phyloP scores from a whole-genome alignment of 495 filamentous ascomycete genomes.

The Aspergillus funiculosus region DNA sequence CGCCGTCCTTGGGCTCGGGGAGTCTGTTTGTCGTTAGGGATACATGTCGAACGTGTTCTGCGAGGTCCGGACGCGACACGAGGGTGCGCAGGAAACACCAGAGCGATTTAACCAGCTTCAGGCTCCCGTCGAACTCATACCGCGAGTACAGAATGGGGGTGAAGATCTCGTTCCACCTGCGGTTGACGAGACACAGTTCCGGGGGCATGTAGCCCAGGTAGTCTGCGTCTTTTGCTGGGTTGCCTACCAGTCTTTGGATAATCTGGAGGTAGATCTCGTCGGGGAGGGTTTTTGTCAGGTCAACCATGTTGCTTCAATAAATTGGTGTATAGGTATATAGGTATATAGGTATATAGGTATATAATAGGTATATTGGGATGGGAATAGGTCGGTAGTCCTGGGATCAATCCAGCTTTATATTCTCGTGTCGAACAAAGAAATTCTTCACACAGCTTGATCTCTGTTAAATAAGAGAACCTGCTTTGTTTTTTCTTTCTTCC shows the following conservation, averaged over 20 bases:
- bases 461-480: too few species aligned
- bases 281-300: background rate
- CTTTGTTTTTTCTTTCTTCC: too few species aligned
- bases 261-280: background rate
- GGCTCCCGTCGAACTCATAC: background rate
- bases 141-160: background rate
- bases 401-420: too few species aligned
- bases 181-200: background rate
- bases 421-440: too few species aligned
- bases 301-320: too few species aligned
- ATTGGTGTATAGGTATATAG: background rate
- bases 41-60: background rate
- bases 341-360: background rate
- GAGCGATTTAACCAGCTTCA: background rate
- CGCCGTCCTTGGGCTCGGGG: too few species aligned
- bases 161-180: background rate
- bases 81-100: constrained; percentile 1
- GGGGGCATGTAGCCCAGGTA: background rate
- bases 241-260: background rate
- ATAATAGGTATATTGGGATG: background rate
- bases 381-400: too few species aligned
- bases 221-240: background rate
- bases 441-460: too few species aligned
- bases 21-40: too few species aligned
- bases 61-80: background rate